Percentiles rank a stretch among this genome's conserved stretches.
These are phyloP conservation scores for Monsonia emarginata DNA, from an alignment of 441 rosid genomes.

Conservation along the genomic window DNA sequence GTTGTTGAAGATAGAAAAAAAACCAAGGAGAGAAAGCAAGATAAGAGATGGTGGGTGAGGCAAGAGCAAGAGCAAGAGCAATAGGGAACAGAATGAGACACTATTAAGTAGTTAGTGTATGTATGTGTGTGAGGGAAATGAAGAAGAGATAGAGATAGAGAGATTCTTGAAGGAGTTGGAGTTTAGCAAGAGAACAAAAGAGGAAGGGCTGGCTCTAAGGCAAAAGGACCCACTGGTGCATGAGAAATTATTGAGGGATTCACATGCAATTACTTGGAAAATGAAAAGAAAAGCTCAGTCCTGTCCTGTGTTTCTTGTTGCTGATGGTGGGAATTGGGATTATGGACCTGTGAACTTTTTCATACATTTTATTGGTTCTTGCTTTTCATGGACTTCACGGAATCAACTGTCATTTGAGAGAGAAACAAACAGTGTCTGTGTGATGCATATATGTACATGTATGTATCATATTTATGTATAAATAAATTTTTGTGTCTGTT, in stretches of 20 bases:
- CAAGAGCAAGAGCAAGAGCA: not conserved
- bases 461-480: not conserved
- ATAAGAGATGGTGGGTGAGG: not conserved
- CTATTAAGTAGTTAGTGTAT: not conserved
- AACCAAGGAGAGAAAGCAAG: not conserved
- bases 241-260: slow-evolving; percentile 68
- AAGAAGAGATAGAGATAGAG: slow-evolving; percentile 5
- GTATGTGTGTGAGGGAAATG: not conserved
- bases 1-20: not conserved
- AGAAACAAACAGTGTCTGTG: too few species aligned
- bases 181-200: slow-evolving; percentile 72
- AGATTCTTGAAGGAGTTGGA: slow-evolving; percentile 57
- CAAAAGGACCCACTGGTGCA: slow-evolving; percentile 39
- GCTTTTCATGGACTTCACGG: not conserved
- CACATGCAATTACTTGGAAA: slow-evolving; percentile 51
- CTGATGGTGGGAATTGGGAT: not conserved
- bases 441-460: too few species aligned
- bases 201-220: slow-evolving; percentile 27
- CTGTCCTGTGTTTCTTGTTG: not conserved
- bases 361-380: not conserved
- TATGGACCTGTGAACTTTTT: not conserved
- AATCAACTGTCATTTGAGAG: not conserved
- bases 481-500: not conserved
- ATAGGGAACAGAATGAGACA: not conserved
- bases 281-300: not conserved